Conservation (phyloP, 2,329 filamentous ascomycete genomes). For the Elsinoe fawcettii region DNA sequence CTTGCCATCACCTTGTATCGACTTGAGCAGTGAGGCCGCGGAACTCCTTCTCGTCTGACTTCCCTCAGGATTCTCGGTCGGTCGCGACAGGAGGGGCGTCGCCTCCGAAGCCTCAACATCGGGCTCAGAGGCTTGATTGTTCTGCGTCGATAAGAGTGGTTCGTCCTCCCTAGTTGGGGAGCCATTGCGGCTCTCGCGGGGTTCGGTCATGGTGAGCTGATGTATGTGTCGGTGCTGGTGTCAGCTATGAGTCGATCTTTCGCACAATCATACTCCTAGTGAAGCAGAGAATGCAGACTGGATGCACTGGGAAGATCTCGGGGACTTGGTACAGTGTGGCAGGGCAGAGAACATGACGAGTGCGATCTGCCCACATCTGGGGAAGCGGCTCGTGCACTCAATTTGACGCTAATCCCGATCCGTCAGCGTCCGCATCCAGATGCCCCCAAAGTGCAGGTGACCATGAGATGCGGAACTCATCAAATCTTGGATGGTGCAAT, state of each 20-base stretch:
- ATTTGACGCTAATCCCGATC: not conserved
- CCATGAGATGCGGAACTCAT: not conserved
- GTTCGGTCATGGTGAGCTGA: slow-evolving; percentile 1
- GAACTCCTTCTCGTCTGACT: slow-evolving; percentile 20
- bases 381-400: slow-evolving; percentile 3
- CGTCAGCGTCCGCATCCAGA: not conserved
- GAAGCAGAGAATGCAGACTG: not conserved
- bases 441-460: not conserved
- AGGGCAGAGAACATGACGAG: slow-evolving; percentile 1
- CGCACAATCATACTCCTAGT: not conserved
- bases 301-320: not conserved
- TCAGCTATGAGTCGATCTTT: not conserved
- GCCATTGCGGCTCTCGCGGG: not conserved
- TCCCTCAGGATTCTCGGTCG: not conserved
- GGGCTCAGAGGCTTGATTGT: not conserved
- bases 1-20: slow-evolving; percentile 29
- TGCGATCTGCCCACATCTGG: slow-evolving; percentile 2
- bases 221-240: not conserved
- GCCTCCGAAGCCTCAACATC: slow-evolving; percentile 11
- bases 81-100: slow-evolving; percentile 13
- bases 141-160: not conserved
- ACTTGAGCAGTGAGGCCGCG: slow-evolving; percentile 31
- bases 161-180: slow-evolving; percentile 6
- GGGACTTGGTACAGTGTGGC: slow-evolving; percentile 3
- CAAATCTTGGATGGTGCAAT: not conserved